Conservation (phyloP, 2,329 filamentous ascomycete species). For the Diaporthe citri region DNA sequence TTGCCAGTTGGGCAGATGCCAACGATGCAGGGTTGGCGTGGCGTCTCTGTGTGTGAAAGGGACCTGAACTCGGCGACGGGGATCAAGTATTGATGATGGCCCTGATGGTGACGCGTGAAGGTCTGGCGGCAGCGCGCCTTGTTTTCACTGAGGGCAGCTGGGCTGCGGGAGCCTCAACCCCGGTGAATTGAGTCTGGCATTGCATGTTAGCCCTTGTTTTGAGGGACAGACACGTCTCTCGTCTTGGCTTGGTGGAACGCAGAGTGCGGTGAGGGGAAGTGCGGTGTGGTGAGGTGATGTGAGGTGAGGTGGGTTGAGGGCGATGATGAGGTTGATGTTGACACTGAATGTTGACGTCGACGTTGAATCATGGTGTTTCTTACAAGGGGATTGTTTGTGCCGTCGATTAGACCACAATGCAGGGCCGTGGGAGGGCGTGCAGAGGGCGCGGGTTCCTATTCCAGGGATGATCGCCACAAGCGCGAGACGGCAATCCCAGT, state of each 20-base stretch:
- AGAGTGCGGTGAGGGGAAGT: not conserved
- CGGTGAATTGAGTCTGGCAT: conserved; percentile 8
- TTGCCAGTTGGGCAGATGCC: too few relatives aligned
- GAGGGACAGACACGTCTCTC: not conserved
- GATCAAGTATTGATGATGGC: too few relatives aligned
- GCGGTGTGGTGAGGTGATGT: not conserved
- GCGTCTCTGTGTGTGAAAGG: not conserved
- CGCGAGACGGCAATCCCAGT: conserved; percentile 25
- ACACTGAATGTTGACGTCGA: not conserved
- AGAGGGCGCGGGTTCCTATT: conserved; percentile 10
- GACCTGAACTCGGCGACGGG: not conserved
- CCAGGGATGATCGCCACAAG: conserved; percentile 13
- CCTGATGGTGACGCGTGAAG: not conserved
- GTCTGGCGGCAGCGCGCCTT: not conserved
- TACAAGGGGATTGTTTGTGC: conserved; percentile 1
- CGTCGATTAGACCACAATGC: not conserved
- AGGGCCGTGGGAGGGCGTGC: conserved; percentile 8
- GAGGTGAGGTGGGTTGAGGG: not conserved
- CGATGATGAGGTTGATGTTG: not conserved
- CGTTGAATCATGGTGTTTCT: not conserved
- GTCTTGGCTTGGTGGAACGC: not conserved
- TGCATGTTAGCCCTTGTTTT: conserved; percentile 19
- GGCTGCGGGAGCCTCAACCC: conserved; percentile 16
- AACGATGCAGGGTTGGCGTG: not conserved
- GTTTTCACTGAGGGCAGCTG: conserved; percentile 2